Base-by-base conservation (phyloP, 208 protist species). In the Trypanosoma vivax region DNA sequence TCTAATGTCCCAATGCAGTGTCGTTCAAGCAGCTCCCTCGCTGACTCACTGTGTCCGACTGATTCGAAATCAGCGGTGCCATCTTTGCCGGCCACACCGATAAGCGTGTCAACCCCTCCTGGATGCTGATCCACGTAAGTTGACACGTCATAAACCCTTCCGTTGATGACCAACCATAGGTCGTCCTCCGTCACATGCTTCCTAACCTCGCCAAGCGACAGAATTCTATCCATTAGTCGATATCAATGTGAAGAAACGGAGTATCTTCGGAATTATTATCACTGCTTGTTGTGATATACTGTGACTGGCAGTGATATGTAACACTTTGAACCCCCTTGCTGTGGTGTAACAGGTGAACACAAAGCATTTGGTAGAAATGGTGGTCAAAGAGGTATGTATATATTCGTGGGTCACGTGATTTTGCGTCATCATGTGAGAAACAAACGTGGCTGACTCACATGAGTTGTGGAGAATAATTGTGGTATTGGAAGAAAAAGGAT, bases 41-140 rank as follows among this genome's bases (percentile, higher is more conserved):
- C 86, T 9, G 45, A 68, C 16, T 83, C 69, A 10, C 79, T 82
- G 73, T 92, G 84, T 28, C 82, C 81, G 2, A 90, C 79, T 5
- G 63, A 70, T 50, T 94, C 76, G 50, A 97, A 97, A 30, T 82
- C 88, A 23, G 61, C 67, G 21, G 79, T 86, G 27, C 76, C 83
- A 40, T 97, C 88, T 58, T 83, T 81, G 11, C 86, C 90, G 2
- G 76, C 90, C 19, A 88, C 73, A 25, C 79, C 77, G 6, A 89
- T 59, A 9, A 97, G 78, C 1, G 85, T 86, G 56, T 92, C 88
- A 7, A 74, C 65, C 40, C 90, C 88, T 31, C 92, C 92, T n/a
- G 92, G 88, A 66, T 97, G 90, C 45, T 78, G 53, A 53, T 92
- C 75, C 34, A 88, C 69, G 51, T 94, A 97, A 43, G 76, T 73